A percentile compares a stretch with the other conserved stretches of the same genome.
Conservation (phyloP, 257 asterid genomes). For the Solanum corneliomulleri region DNA sequence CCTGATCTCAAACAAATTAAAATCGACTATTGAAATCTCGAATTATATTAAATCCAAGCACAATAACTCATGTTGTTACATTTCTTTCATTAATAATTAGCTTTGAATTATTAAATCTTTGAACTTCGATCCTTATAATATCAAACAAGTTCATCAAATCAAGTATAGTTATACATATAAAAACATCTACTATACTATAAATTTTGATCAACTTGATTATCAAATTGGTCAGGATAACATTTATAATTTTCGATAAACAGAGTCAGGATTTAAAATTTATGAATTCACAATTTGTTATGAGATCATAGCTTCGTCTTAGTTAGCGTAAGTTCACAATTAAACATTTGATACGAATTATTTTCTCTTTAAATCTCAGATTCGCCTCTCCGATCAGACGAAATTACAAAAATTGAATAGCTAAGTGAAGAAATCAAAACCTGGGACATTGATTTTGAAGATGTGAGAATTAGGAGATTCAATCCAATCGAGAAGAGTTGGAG, state of each 20-base stretch:
- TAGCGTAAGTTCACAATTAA: too few relatives aligned
- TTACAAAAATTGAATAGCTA: background rate
- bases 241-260: too few relatives aligned
- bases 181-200: too few relatives aligned
- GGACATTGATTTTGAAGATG: slow-evolving; percentile 65
- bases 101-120: background rate
- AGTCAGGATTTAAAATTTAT: too few relatives aligned
- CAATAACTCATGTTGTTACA: background rate
- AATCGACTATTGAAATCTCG: background rate
- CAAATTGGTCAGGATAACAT: too few relatives aligned
- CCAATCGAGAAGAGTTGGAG: slow-evolving; percentile 71
- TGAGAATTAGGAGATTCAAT: slow-evolving; percentile 54
- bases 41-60: background rate
- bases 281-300: too few relatives aligned
- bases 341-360: too few relatives aligned
- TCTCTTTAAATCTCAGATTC: background rate
- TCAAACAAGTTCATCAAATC: too few relatives aligned
- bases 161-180: too few relatives aligned
- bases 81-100: background rate
- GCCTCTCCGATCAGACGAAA: background rate
- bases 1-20: background rate
- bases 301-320: too few relatives aligned
- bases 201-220: too few relatives aligned
- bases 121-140: too few relatives aligned
- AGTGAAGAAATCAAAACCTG: slow-evolving; percentile 27